Conservation (phyloP, 257 asterid species). For the Solanum chiquidenum region DNA sequence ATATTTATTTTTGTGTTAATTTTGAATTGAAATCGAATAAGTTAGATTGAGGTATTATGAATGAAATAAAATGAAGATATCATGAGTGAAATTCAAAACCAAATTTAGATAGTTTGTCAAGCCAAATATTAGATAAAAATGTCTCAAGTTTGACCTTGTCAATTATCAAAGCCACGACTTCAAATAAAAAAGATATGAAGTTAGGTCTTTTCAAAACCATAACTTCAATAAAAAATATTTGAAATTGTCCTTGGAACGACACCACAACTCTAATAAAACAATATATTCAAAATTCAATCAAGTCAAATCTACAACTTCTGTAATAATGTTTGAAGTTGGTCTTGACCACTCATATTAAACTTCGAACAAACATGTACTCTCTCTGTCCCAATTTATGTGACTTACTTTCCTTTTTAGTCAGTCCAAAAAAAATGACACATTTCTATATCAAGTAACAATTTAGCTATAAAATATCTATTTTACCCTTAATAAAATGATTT, state of each 20-base stretch:
- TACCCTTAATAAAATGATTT: too few relatives aligned
- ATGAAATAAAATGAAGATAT: not conserved
- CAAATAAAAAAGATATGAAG: not conserved
- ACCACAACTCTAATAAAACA: not conserved
- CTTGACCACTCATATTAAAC: not conserved
- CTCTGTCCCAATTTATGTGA: too few relatives aligned
- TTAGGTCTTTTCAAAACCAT: not conserved
- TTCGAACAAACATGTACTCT: too few relatives aligned
- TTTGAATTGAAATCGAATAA: not conserved
- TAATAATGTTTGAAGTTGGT: not conserved
- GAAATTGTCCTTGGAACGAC: not conserved
- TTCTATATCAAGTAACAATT: too few relatives aligned
- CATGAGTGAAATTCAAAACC: not conserved
- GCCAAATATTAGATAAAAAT: not conserved
- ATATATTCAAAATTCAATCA: not conserved
- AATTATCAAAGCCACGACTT: not conserved
- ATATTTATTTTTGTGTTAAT: not conserved
- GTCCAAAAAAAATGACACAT: too few relatives aligned
- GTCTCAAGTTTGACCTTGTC: not conserved
- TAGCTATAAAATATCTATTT: too few relatives aligned
- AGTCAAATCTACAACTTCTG: rapidly evolving
- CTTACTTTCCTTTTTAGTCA: too few relatives aligned
- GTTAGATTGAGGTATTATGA: not conserved
- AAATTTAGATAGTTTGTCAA: not conserved
- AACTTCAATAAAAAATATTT: not conserved